phyloP scores from a whole-genome alignment of 805 yeast genomes.

The Yamadazyma ubonensis region DNA sequence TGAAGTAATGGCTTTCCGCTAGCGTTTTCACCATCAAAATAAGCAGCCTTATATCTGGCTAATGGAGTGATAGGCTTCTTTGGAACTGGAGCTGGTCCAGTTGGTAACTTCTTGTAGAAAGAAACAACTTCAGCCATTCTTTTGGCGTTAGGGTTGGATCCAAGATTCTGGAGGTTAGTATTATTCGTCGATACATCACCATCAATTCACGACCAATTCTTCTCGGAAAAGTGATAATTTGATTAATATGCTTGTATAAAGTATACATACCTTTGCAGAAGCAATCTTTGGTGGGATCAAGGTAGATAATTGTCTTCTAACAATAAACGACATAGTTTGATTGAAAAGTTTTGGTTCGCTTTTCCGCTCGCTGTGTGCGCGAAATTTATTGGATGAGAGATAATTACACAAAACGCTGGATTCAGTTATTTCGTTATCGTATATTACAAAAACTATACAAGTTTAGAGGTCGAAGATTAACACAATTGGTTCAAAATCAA shows the following conservation, averaged over 20 bases:
- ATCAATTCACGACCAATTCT: no score
- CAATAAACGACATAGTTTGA: constrained; percentile 68
- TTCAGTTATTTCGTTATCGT: neutral
- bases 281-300: constrained; percentile 99
- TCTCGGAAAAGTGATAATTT: neutral
- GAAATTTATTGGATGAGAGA: constrained; percentile 12
- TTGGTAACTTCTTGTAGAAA: constrained; percentile 94
- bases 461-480: no score
- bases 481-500: no score
- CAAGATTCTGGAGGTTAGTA: constrained; percentile 65
- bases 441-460: no score
- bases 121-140: constrained; percentile 93
- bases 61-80: constrained; percentile 64
- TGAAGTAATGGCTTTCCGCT: constrained; percentile 82
- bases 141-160: constrained; percentile 94
- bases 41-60: constrained; percentile 81
- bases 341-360: constrained; percentile 9
- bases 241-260: neutral
- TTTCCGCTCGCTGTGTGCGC: constrained; percentile 8
- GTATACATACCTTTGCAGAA: constrained; percentile 76
- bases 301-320: constrained; percentile 91
- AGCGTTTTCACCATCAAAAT: constrained; percentile 80
- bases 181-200: no score
- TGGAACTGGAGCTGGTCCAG: constrained; percentile 80
- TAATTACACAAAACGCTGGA: constrained; percentile 10